Evolutionary conservation across 2,329 filamentous ascomycete species (phyloP).

Genomic region (Nemania sp.): DNA sequence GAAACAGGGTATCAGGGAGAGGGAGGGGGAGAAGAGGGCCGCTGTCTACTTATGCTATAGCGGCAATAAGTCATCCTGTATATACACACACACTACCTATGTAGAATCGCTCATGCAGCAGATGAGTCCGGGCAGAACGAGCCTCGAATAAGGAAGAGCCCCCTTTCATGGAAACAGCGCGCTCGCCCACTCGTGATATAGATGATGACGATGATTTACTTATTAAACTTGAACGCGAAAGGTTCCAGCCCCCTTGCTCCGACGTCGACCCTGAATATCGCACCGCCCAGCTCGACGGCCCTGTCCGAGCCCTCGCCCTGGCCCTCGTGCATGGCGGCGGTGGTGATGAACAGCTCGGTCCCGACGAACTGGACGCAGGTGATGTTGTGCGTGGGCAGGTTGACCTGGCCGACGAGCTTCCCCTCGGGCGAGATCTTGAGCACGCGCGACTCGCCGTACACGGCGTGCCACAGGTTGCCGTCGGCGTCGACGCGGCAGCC

Average conservation of each 20-base stretch:
- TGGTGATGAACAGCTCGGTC: constrained; percentile 77
- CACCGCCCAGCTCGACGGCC: constrained; percentile 68
- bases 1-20: constrained; percentile 62
- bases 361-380: constrained; percentile 84
- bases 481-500: constrained; percentile 83
- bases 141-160: no score
- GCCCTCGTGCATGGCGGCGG: constrained; percentile 67
- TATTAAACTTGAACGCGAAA: constrained; percentile 64
- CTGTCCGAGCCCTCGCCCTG: constrained; percentile 67
- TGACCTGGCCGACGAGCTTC: constrained; percentile 73
- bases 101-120: constrained; percentile 2
- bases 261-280: constrained; percentile 77
- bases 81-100: no score
- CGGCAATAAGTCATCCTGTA: background rate
- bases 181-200: no score
- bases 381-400: constrained; percentile 75
- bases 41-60: background rate
- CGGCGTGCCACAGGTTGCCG: constrained; percentile 85
- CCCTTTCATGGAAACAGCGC: no score
- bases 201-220: background rate
- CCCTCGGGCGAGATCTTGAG: constrained; percentile 74
- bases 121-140: no score
- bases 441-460: constrained; percentile 79
- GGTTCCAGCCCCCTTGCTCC: constrained; percentile 68
- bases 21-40: background rate